Evolutionary conservation across 1,139 yeast species (phyloP).

Genomic region (Kurtzmaniella quercitrusa): DNA sequence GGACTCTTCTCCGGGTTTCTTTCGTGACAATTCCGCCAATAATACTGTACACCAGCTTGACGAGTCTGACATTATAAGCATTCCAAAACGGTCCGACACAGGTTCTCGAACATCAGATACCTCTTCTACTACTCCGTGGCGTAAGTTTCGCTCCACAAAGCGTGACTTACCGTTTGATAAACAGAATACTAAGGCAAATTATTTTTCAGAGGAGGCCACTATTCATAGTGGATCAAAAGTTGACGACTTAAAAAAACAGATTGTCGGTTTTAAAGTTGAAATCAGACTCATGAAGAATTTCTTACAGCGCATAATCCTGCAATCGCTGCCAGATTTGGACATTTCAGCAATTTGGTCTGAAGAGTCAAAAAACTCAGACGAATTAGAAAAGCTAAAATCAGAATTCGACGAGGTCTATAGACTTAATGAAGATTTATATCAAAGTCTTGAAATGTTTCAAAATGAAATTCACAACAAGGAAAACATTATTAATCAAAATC

Average conservation of each 20-base stretch:
- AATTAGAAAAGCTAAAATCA: slow-evolving; percentile 11
- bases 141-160: slow-evolving; percentile 25
- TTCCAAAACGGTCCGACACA: background rate
- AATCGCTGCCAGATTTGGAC: slow-evolving; percentile 14
- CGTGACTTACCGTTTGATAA: slow-evolving; percentile 4
- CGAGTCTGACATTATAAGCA: background rate
- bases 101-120: background rate
- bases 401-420: slow-evolving; percentile 31
- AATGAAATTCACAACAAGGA: slow-evolving; percentile 27
- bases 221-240: slow-evolving; percentile 13
- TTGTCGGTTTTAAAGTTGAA: slow-evolving; percentile 42
- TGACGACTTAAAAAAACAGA: slow-evolving; percentile 35
- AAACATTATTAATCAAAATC: slow-evolving; percentile 13
- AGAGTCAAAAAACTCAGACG: slow-evolving; percentile 8
- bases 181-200: slow-evolving; percentile 3
- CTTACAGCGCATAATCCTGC: slow-evolving; percentile 34
- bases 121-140: slow-evolving; percentile 25
- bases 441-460: slow-evolving; percentile 34
- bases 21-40: background rate
- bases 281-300: slow-evolving; percentile 40
- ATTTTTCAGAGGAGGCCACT: background rate
- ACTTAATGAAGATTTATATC: slow-evolving; percentile 37
- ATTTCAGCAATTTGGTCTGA: slow-evolving; percentile 12
- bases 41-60: background rate
- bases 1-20: background rate